These are phyloP conservation scores for Rhodotorula sp. DNA, from an alignment of 1,284 basidiomycete genomes.

Conservation along the genomic window DNA sequence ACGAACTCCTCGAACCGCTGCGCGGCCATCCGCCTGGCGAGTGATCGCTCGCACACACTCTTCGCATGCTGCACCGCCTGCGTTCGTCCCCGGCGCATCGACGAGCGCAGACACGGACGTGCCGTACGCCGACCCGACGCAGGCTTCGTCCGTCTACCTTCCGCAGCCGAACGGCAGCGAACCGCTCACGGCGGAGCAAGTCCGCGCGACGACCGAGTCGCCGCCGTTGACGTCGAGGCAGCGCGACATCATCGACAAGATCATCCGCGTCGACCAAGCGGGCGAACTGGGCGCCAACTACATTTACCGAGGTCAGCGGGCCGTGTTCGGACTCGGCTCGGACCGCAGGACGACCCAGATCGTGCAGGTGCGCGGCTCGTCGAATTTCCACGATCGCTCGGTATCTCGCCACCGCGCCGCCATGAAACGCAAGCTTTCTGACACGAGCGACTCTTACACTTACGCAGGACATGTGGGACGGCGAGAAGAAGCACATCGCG, in stretches of 20 bases:
- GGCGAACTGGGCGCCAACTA: constrained; percentile 91
- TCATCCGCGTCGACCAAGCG: constrained; percentile 82
- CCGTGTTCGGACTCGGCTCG: constrained; percentile 57
- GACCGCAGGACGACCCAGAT: constrained; percentile 65
- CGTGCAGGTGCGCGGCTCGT: constrained; percentile 63
- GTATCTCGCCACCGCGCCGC: too few species aligned
- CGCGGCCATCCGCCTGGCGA: not conserved
- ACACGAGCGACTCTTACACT: too few species aligned
- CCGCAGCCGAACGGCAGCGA: not conserved
- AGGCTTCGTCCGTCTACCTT: constrained; percentile 34
- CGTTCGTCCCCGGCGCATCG: constrained; percentile 32
- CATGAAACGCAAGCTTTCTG: not conserved
- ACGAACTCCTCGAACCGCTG: not conserved
- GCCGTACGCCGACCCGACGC: constrained; percentile 31
- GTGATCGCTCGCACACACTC: constrained; percentile 14
- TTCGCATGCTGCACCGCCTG: constrained; percentile 14
- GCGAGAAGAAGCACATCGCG: constrained; percentile 85
- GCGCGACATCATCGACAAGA: constrained; percentile 49
- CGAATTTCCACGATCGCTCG: not conserved
- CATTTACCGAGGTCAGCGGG: constrained; percentile 78
- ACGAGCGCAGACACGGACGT: constrained; percentile 39
- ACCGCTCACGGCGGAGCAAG: constrained; percentile 9
- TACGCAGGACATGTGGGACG: constrained; percentile 88
- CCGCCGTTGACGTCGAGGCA: constrained; percentile 47
- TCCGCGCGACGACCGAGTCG: constrained; percentile 45